Percentiles rank a stretch among this genome's conserved stretches.
Conservation (phyloP, 2,329 filamentous ascomycete genomes). For the Harringtonia lauricola region DNA sequence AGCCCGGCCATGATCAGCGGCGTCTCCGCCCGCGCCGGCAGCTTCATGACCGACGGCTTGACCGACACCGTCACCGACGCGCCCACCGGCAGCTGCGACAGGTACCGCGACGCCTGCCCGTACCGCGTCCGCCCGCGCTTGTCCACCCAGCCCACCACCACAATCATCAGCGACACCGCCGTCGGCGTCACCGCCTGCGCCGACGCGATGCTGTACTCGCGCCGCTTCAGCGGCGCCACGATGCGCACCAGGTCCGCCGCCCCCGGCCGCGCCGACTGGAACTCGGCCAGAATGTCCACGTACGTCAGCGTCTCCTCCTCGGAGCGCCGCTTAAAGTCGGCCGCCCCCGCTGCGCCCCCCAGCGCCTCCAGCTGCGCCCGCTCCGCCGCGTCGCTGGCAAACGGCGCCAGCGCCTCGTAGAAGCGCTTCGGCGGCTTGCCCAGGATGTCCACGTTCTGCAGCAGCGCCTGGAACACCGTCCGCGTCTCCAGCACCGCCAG, state of each 20-base stretch:
- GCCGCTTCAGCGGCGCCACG: conserved; percentile 83
- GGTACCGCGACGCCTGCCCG: conserved; percentile 86
- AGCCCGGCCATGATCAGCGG: conserved; percentile 98
- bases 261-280: conserved; percentile 73
- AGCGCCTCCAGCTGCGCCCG: conserved; percentile 69
- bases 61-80: conserved; percentile 80
- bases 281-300: conserved; percentile 82
- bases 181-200: conserved; percentile 88
- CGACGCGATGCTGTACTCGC: conserved; percentile 98
- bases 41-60: conserved; percentile 98
- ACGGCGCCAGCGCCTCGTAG: conserved; percentile 85
- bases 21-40: conserved; percentile 76
- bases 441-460: conserved; percentile 93
- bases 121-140: conserved; percentile 76
- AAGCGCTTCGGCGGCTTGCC: conserved; percentile 95
- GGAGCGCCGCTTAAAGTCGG: conserved; percentile 82
- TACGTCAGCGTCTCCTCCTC: conserved; percentile 90
- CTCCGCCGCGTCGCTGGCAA: conserved; percentile 72
- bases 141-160: conserved; percentile 94
- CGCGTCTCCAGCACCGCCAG: conserved; percentile 65
- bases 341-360: conserved; percentile 66
- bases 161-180: conserved; percentile 89
- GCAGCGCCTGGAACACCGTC: conserved; percentile 82
- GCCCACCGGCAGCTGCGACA: conserved; percentile 65
- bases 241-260: conserved; percentile 86